Evolutionary conservation across 495 filamentous ascomycete genomes (phyloP).

Genomic region (Xylaria flabelliformis): DNA sequence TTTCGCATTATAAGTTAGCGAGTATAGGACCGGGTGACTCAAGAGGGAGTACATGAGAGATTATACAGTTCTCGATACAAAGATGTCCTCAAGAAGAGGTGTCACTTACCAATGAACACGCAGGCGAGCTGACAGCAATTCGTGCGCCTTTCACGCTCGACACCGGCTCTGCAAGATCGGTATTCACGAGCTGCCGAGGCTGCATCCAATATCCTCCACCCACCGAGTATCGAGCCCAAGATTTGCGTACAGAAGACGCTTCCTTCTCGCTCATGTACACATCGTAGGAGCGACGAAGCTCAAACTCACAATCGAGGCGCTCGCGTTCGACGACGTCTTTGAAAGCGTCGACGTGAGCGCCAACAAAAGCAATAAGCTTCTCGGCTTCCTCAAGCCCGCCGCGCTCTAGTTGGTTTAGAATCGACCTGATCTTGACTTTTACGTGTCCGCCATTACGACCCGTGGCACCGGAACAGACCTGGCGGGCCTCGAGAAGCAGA

Average conservation of each 20-base stretch:
- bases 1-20: conserved; percentile 39
- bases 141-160: conserved; percentile 3
- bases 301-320: conserved; percentile 41
- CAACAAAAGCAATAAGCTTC: conserved; percentile 35
- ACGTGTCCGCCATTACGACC: conserved; percentile 54
- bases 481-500: conserved; percentile 49
- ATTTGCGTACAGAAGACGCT: conserved; percentile 35
- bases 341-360: conserved; percentile 40
- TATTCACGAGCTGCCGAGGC: neutral
- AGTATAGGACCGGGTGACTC: neutral
- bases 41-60: neutral
- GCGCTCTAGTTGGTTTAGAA: conserved; percentile 35
- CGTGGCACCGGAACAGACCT: conserved; percentile 49
- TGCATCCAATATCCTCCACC: neutral
- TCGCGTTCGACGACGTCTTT: conserved; percentile 44
- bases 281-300: conserved; percentile 39
- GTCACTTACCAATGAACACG: conserved; percentile 17
- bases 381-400: conserved; percentile 41
- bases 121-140: conserved; percentile 1
- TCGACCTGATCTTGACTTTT: conserved; percentile 23
- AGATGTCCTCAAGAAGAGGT: no score
- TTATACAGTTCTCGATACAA: no score
- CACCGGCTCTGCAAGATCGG: conserved; percentile 2
- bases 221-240: neutral
- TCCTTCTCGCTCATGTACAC: conserved; percentile 43